Conservation (phyloP, 305 asterid species). For the Withania somnifera region DNA sequence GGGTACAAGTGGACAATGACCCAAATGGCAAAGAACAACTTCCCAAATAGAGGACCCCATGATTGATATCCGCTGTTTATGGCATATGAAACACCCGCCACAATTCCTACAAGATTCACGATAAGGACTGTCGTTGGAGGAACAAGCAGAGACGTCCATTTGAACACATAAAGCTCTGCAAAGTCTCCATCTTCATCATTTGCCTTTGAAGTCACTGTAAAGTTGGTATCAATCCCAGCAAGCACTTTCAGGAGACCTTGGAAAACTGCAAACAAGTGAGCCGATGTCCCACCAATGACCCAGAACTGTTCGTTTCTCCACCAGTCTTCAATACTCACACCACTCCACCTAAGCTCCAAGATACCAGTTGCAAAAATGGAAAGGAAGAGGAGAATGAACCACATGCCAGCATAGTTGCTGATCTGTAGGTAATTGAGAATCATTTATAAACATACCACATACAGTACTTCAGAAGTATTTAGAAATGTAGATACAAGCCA, state of each 20-base stretch:
- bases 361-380: slow-evolving; percentile 55
- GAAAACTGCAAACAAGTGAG: slow-evolving; percentile 61
- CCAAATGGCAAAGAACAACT: slow-evolving; percentile 55
- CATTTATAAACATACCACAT: slow-evolving; percentile 5
- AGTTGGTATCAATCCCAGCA: slow-evolving; percentile 58
- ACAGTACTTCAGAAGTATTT: not conserved
- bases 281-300: slow-evolving; percentile 70
- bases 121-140: slow-evolving; percentile 61
- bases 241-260: slow-evolving; percentile 60
- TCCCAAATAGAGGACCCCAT: slow-evolving; percentile 63
- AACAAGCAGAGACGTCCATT: slow-evolving; percentile 54
- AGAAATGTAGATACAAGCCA: not conserved
- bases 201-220: slow-evolving; percentile 60
- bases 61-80: slow-evolving; percentile 62
- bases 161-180: slow-evolving; percentile 52
- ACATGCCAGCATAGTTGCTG: slow-evolving; percentile 65
- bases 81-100: slow-evolving; percentile 55
- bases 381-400: slow-evolving; percentile 53
- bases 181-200: slow-evolving; percentile 53
- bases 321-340: slow-evolving; percentile 57
- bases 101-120: slow-evolving; percentile 47
- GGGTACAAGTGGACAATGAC: slow-evolving; percentile 59
- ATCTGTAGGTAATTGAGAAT: slow-evolving; percentile 29
- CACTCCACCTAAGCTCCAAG: slow-evolving; percentile 63
- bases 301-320: slow-evolving; percentile 74